Evolutionary conservation across 2,329 filamentous ascomycete species (phyloP), one percentile per base, ranked within the genome.

Genomic region (Paraphaeosphaeria minitans): DNA sequence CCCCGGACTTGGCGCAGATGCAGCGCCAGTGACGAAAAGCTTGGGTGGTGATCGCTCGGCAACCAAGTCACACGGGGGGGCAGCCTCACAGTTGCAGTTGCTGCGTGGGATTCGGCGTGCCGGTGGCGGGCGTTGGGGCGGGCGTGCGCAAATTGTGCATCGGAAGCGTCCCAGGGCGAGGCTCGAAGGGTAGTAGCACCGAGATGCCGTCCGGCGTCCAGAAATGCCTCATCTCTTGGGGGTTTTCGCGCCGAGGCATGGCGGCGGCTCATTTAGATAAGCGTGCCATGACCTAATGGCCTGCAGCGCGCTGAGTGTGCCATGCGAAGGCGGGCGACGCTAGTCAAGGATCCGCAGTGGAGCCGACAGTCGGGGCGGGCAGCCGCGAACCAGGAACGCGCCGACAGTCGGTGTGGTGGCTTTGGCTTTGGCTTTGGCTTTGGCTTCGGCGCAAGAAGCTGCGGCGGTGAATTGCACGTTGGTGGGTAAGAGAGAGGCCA

Each of bases 11-110:
- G 51, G 51, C 51, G 51, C 41, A 24, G 27, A 53, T 45, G 51
- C 27, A 31, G 51, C 39, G 51, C 41, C n/a, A 27, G 35, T 53
- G 51, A 53, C 51, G 51, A 53, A 53, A 39, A 53, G 51, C 51
- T 53, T 53, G 41, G 16, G 50, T 31, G 50, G 39, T 45, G 50
- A 45, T 53, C 50, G n/a, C 37, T 52, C 29, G 29, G 35, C 49
- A 22, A 22, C 39, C 33, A 22, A 33, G 22, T 19, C n/a, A 29
- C n/a, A 31, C 29, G 24, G 16, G 27, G 39, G 24, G 16, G 27
- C 24, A 53, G 51, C 41, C 51, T 46, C 51, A 45, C 35, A 29
- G 35, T 33, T n/a, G n/a, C n/a, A n/a, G n/a, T n/a, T n/a, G 21
- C 10, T 19, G 49, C 49, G 50, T 53, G 16, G 48, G n/a, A 41